Conservation (phyloP, 2,329 filamentous ascomycete species). For the Hypoxylon sp. region DNA sequence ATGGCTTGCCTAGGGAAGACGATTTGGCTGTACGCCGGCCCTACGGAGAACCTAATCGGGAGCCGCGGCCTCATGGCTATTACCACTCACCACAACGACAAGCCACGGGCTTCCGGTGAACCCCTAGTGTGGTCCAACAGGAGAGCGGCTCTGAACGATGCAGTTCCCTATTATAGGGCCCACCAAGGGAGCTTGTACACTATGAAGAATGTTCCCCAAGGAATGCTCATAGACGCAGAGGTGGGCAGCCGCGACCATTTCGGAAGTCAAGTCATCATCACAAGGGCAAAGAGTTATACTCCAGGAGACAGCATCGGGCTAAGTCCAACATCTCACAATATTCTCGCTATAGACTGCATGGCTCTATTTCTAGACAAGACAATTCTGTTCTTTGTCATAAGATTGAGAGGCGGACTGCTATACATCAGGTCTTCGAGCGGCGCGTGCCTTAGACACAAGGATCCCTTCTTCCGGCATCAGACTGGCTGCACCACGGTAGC, state of each 20-base stretch:
- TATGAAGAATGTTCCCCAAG: conserved; percentile 63
- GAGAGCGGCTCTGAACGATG: conserved; percentile 74
- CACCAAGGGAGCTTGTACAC: conserved; percentile 74
- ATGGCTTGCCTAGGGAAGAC: conserved; percentile 68
- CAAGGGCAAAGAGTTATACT: conserved; percentile 47
- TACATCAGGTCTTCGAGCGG: not conserved
- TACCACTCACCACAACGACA: conserved; percentile 1
- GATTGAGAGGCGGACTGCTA: not conserved
- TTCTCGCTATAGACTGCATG: not conserved
- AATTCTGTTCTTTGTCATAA: too few relatives aligned
- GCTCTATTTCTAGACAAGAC: not conserved
- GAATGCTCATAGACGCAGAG: conserved; percentile 72
- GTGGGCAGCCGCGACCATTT: conserved; percentile 70
- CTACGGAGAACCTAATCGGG: not conserved
- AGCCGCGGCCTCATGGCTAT: not conserved
- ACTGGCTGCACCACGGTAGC: too few relatives aligned
- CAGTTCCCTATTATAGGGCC: conserved; percentile 73
- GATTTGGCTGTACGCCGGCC: conserved; percentile 57
- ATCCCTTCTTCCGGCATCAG: too few relatives aligned
- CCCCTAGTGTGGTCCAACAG: conserved; percentile 70
- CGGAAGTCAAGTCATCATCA: conserved; percentile 73
- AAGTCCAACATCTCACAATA: not conserved
- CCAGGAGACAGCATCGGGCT: not conserved
- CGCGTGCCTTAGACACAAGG: too few relatives aligned
- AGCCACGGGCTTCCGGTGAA: conserved; percentile 18